These are phyloP conservation scores for Calonectria leucothoes DNA, from an alignment of 2,329 filamentous ascomycete genomes.

Conservation along the genomic window DNA sequence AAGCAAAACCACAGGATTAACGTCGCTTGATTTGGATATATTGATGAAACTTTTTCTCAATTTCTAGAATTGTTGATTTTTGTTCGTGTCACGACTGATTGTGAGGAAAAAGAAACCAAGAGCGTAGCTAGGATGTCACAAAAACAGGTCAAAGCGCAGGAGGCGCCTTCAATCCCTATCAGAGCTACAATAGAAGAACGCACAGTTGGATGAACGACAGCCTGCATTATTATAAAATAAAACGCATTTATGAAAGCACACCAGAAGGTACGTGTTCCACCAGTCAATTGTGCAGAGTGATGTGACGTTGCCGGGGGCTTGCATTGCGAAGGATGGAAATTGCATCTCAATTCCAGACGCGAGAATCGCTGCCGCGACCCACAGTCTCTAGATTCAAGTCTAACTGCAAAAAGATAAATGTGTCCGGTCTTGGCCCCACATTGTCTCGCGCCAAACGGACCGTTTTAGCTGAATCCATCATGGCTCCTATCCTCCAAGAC, in stretches of 20 bases:
- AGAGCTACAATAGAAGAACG: no score
- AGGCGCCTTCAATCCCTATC: not conserved
- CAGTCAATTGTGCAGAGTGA: not conserved
- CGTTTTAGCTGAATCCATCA: not conserved
- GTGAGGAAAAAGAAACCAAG: not conserved
- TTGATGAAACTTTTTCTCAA: not conserved
- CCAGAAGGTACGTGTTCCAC: not conserved
- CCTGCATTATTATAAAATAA: no score
- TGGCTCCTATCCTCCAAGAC: not conserved
- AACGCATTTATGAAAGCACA: no score
- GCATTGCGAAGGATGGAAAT: not conserved
- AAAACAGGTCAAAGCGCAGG: not conserved
- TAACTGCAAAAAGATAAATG: slow-evolving; percentile 4
- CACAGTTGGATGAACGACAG: no score
- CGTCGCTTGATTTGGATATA: not conserved
- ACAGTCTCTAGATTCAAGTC: not conserved
- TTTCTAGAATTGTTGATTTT: not conserved
- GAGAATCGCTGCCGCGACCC: not conserved
- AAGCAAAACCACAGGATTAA: not conserved
- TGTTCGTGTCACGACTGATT: not conserved
- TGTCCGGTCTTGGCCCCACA: not conserved
- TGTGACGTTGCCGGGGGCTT: not conserved
- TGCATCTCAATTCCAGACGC: no score
- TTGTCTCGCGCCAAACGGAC: not conserved
- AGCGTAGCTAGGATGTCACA: not conserved